phyloP scores from a whole-genome alignment of 2,329 filamentous ascomycete genomes.

The Dactylellina haptotyla region DNA sequence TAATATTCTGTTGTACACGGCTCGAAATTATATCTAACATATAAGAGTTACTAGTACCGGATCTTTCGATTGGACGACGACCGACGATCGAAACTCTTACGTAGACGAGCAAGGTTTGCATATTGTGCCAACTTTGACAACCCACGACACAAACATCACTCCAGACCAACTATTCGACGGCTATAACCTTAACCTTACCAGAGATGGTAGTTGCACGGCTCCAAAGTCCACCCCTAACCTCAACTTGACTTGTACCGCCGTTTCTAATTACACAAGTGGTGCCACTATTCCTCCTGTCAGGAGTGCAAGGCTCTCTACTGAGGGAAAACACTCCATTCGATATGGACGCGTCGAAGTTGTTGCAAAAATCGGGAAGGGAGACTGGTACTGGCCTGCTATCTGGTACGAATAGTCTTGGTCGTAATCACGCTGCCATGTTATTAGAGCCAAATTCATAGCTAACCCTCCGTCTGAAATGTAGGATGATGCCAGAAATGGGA shows the following conservation, averaged over 20 bases:
- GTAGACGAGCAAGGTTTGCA: constrained; percentile 65
- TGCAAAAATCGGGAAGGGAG: constrained; percentile 66
- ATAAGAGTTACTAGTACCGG: constrained; percentile 59
- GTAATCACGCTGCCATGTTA: background rate
- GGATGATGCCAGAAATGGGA: constrained; percentile 65
- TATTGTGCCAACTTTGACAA: constrained; percentile 67
- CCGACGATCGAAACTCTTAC: constrained; percentile 65
- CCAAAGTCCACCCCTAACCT: constrained; percentile 54
- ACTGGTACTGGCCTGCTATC: constrained; percentile 68
- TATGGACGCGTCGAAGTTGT: constrained; percentile 68
- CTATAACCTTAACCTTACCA: constrained; percentile 64
- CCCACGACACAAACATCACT: constrained; percentile 66
- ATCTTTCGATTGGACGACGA: constrained; percentile 69
- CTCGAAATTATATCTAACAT: constrained; percentile 63
- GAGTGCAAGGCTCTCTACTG: constrained; percentile 65
- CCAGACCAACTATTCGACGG: constrained; percentile 56
- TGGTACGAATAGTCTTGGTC: constrained; percentile 55
- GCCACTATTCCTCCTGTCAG: constrained; percentile 66
- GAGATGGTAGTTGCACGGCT: constrained; percentile 63
- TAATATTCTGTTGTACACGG: background rate
- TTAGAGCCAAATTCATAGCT: too few relatives aligned
- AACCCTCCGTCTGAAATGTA: constrained; percentile 50
- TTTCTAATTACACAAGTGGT: constrained; percentile 63
- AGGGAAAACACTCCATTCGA: constrained; percentile 64
- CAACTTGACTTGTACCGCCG: constrained; percentile 61